A percentile compares a stretch with the other conserved stretches of the same genome.
Conservation (phyloP, 305 asterid genomes). For the Salvia sclarea region DNA sequence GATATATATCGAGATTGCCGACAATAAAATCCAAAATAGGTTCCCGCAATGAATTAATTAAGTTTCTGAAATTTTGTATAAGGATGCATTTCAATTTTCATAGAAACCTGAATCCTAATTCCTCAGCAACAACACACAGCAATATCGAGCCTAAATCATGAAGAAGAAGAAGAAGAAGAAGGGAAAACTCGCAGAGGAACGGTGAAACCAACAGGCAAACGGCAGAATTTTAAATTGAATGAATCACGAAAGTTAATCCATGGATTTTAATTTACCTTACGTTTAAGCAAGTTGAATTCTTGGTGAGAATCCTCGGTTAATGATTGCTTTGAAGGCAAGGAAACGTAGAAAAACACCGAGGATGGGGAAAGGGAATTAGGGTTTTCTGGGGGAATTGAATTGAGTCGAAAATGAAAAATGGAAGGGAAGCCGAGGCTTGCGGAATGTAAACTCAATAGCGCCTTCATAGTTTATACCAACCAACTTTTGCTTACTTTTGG, state of each 20-base stretch:
- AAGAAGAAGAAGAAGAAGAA: not conserved
- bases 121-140: not conserved
- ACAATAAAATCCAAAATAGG: not conserved
- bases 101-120: not conserved
- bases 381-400: slow-evolving; percentile 26
- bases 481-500: slow-evolving; percentile 26
- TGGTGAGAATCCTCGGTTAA: not conserved
- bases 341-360: not conserved
- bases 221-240: not conserved
- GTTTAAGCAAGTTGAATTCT: not conserved
- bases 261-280: slow-evolving; percentile 4
- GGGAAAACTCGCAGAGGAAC: not conserved
- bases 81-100: not conserved
- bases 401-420: slow-evolving; percentile 13
- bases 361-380: slow-evolving; percentile 18
- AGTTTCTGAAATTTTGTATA: not conserved
- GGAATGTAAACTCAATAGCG: slow-evolving; percentile 5
- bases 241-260: not conserved
- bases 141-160: not conserved
- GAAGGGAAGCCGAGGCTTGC: slow-evolving; percentile 33
- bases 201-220: not conserved
- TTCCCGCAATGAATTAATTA: not conserved
- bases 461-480: not conserved
- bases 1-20: not conserved
- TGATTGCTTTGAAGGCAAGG: not conserved